Base-by-base conservation (phyloP, 2,329 filamentous ascomycete genomes). In the Domatiomyces globalis region DNA sequence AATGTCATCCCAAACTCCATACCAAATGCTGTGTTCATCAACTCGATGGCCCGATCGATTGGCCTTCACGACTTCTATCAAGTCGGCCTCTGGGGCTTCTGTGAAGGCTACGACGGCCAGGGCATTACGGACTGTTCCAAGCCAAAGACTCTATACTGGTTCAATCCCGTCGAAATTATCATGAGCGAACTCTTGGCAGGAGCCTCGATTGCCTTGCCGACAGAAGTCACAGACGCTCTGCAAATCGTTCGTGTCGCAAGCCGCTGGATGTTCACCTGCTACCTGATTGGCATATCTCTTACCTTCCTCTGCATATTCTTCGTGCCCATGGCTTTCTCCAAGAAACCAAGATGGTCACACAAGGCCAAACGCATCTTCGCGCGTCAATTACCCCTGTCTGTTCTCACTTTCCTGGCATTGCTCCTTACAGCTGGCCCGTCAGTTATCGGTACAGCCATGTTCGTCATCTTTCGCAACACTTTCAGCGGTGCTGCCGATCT, bases 21-120 rank as follows among this genome's bases (percentile, higher is more conserved):
- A 15, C 83, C 84, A 43, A 84, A 88, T 64, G 80, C 81, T 8
- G 70, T 76, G 20, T 75, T 95, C 45, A 84, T 94, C 67, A 94
- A 94, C 71, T 87, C 82, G 45, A 88, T 95, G 58, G 87, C 88
- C 3, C 82, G 86, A 49, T 86, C 84, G 19, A 73, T 95, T 50
- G 90, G 89, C 27, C 75, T 95, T 47, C 87, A 94, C 65, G 90
- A 95, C 67, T 95, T 94, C 69, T 95, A 95, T 68, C 85, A 88
- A 62, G 85, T 94, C 25, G 89, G 89, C 5, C 70, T 95, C 43
- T 96, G 90, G 90, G 84, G 82, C 54, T 95, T 84, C 66, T 96
- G 90, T 67, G 86, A 94, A 66, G 89, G 89, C 18, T 94, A 89
- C 67, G 72, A 79, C 51, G 75, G 78, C 60, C 73, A 83, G 68